phyloP scores from a whole-genome alignment of 768 basidiomycete genomes.

The Leccinum subtestaceum region DNA sequence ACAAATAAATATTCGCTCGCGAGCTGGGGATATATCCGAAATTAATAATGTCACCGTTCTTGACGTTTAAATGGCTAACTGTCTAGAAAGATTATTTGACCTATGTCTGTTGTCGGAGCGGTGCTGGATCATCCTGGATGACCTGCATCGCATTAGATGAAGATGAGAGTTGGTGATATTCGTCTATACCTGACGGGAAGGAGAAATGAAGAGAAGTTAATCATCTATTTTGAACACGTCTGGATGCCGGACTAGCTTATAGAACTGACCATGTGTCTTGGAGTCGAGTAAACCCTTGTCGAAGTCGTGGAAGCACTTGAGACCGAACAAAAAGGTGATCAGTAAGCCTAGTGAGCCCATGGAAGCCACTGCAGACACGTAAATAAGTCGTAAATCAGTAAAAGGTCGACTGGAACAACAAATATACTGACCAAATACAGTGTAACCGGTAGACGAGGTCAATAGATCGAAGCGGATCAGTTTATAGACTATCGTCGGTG shows the following conservation, averaged over 20 bases:
- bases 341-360: slow-evolving; percentile 66
- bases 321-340: slow-evolving; percentile 68
- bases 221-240: slow-evolving; percentile 34
- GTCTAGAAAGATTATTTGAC: no score
- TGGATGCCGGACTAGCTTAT: slow-evolving; percentile 30
- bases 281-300: slow-evolving; percentile 72
- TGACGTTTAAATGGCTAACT: no score
- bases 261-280: slow-evolving; percentile 70
- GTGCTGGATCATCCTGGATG: slow-evolving; percentile 42
- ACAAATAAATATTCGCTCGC: neutral
- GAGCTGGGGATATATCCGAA: slow-evolving; percentile 2
- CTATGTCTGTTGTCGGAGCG: slow-evolving; percentile 64
- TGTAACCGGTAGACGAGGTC: slow-evolving; percentile 67
- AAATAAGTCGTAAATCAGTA: slow-evolving; percentile 2
- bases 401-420: neutral
- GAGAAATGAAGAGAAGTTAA: slow-evolving; percentile 22
- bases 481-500: slow-evolving; percentile 61
- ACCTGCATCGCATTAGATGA: slow-evolving; percentile 38
- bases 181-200: slow-evolving; percentile 44
- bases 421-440: slow-evolving; percentile 67
- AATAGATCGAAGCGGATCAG: slow-evolving; percentile 78
- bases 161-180: slow-evolving; percentile 43
- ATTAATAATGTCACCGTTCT: neutral
- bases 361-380: slow-evolving; percentile 52
- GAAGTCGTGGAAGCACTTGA: slow-evolving; percentile 80